phyloP scores from a whole-genome alignment of 208 protist species.

The Leishmania turanica region DNA sequence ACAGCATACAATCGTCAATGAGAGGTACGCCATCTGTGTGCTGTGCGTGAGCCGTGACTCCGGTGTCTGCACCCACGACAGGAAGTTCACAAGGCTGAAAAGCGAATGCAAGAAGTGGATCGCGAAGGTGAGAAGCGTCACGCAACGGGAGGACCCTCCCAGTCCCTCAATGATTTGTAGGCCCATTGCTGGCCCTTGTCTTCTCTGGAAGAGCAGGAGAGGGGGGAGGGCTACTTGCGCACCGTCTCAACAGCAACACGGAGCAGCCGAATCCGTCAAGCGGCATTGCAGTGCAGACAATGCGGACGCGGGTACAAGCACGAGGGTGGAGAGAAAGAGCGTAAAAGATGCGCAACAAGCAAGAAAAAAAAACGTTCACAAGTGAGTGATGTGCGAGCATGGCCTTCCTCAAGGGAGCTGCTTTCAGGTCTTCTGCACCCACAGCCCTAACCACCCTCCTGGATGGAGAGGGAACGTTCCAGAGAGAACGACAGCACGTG shows the following conservation, averaged over 20 bases:
- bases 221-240: neutral
- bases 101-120: slow-evolving; percentile 84
- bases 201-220: neutral
- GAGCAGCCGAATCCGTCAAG: neutral
- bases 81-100: slow-evolving; percentile 72
- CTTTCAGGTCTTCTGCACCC: neutral
- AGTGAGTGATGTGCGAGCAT: neutral
- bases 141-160: slow-evolving; percentile 57
- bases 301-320: neutral
- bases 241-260: neutral
- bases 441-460: neutral
- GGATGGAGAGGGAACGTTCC: neutral
- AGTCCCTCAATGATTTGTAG: slow-evolving; percentile 58
- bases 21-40: slow-evolving; percentile 60
- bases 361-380: neutral
- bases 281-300: neutral
- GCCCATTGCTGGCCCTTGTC: slow-evolving; percentile 17
- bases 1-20: slow-evolving; percentile 64
- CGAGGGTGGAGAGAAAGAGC: neutral
- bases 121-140: slow-evolving; percentile 73
- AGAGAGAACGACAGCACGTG: neutral
- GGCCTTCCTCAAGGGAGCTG: neutral
- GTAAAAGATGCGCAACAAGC: neutral
- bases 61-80: slow-evolving; percentile 63
- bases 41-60: slow-evolving; percentile 18